Conservation (phyloP, 2,329 filamentous ascomycete species). For the Hypoxylon sp. region DNA sequence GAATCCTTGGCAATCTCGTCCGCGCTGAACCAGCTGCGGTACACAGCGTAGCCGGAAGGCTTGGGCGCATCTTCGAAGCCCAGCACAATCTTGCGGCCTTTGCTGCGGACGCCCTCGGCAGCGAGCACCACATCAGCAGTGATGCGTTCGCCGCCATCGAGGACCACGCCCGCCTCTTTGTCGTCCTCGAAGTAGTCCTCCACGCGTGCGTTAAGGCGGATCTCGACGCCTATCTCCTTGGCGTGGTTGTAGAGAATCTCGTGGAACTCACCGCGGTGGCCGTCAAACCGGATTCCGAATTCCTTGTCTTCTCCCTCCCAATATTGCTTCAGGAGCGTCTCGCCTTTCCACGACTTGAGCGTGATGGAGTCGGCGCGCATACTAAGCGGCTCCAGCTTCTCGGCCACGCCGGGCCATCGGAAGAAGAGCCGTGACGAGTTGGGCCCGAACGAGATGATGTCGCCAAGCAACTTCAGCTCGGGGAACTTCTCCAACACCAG, state of each 20-base stretch:
- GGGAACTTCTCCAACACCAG: slow-evolving; percentile 56
- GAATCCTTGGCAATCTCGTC: slow-evolving; percentile 54
- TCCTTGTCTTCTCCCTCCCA: slow-evolving; percentile 49
- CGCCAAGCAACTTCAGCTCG: slow-evolving; percentile 54
- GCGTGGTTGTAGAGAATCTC: slow-evolving; percentile 60
- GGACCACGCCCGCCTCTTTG: slow-evolving; percentile 36
- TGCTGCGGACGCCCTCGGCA: slow-evolving; percentile 57
- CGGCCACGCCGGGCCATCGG: slow-evolving; percentile 61
- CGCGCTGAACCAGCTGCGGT: slow-evolving; percentile 55
- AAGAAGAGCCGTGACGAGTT: slow-evolving; percentile 65
- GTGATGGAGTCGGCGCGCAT: slow-evolving; percentile 53
- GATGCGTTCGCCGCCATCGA: slow-evolving; percentile 45
- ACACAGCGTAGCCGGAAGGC: slow-evolving; percentile 55
- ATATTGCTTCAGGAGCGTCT: slow-evolving; percentile 58
- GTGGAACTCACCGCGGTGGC: slow-evolving; percentile 62
- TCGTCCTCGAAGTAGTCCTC: slow-evolving; percentile 56
- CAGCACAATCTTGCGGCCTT: slow-evolving; percentile 55
- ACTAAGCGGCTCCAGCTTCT: slow-evolving; percentile 57
- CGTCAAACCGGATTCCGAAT: slow-evolving; percentile 59
- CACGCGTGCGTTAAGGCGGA: slow-evolving; percentile 54
- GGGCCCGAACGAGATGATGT: slow-evolving; percentile 63
- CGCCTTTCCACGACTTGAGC: slow-evolving; percentile 60
- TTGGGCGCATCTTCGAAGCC: slow-evolving; percentile 54
- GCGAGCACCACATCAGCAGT: slow-evolving; percentile 55
- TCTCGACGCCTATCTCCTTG: slow-evolving; percentile 57